phyloP scores from a whole-genome alignment of 1,284 basidiomycete species.

The Sanghuangporus weigelae region DNA sequence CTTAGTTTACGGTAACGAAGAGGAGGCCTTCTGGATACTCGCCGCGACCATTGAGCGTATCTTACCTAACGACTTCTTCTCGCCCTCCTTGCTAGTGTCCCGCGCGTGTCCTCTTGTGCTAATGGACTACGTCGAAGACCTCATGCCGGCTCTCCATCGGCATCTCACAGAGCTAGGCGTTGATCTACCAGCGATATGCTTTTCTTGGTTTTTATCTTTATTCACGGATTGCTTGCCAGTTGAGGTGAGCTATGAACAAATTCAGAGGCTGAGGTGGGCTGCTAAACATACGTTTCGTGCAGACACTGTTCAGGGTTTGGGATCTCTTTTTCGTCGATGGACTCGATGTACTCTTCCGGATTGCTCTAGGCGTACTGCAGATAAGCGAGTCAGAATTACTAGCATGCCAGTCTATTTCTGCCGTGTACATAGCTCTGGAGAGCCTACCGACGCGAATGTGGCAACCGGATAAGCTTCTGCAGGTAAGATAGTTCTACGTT shows the following conservation, averaged over 20 bases:
- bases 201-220: slow-evolving; percentile 96
- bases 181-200: slow-evolving; percentile 91
- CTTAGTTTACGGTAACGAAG: slow-evolving; percentile 88
- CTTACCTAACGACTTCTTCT: slow-evolving; percentile 80
- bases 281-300: slow-evolving; percentile 7
- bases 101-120: slow-evolving; percentile 92
- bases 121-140: slow-evolving; percentile 78
- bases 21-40: slow-evolving; percentile 97
- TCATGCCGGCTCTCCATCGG: slow-evolving; percentile 67
- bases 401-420: slow-evolving; percentile 75
- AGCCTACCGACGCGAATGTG: slow-evolving; percentile 88
- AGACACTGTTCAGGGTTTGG: slow-evolving; percentile 90
- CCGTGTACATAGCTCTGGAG: slow-evolving; percentile 82
- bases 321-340: slow-evolving; percentile 96
- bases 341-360: slow-evolving; percentile 85
- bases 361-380: slow-evolving; percentile 84
- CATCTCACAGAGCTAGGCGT: slow-evolving; percentile 82
- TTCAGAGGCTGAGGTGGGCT: neutral
- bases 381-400: slow-evolving; percentile 81
- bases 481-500: slow-evolving; percentile 43
- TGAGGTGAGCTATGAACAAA: slow-evolving; percentile 52
- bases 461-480: slow-evolving; percentile 85
- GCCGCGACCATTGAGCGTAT: slow-evolving; percentile 84
- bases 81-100: slow-evolving; percentile 79
- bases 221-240: slow-evolving; percentile 97